Base-by-base conservation (phyloP, 1,284 basidiomycete genomes). In the Inonotus obliquus region DNA sequence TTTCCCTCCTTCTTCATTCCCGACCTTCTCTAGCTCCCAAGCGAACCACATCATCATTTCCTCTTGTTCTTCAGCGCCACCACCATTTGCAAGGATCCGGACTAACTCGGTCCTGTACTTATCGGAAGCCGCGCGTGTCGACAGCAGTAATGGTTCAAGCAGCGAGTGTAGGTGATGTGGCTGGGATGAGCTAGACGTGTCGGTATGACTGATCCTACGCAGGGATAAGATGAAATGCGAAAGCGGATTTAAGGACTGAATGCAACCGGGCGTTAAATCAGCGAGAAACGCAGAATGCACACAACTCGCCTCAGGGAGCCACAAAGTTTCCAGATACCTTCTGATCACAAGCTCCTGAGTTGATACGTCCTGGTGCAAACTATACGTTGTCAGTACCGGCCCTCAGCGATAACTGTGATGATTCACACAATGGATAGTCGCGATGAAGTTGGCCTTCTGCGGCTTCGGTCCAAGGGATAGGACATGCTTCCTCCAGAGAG, bases 21-120 rank as follows among this genome's bases (percentile, higher is more conserved):
- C 54, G 23, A 70, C 72, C 69, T 80, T 83, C 70, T 87, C 88
- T 69, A 86, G 78, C 48, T 77, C 77, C 27, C 85, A 72, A 0
- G 82, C 79, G 64, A 81, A 89, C 85, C 85, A 89, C 86, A 91
- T 86, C n/a, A n/a, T n/a, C 2, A 77, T 78, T 62, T 87, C 85
- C 65, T 91, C 88, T 41, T 80, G 72, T 63, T 85, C 86, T 1
- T 80, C 83, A 6, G 76, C 78, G 2, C 82, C 85, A 17, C 81
- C 82, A 2, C 80, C 81, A 53, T 84, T 78, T 14, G 38, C 48
- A 2, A 89, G 76, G n/a, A 87, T 79, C 61, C 79, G 76, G 0
- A 81, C 77, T 0, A 91, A 76, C 27, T 85, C 83, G 0, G 74
- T 72, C 64, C 84, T 81, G 66, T 89, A 91, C 69, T 91, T 91